Evolutionary conservation across 176 grass and related monocot species (phyloP).

Genomic region (Calamus simplicifolius): DNA sequence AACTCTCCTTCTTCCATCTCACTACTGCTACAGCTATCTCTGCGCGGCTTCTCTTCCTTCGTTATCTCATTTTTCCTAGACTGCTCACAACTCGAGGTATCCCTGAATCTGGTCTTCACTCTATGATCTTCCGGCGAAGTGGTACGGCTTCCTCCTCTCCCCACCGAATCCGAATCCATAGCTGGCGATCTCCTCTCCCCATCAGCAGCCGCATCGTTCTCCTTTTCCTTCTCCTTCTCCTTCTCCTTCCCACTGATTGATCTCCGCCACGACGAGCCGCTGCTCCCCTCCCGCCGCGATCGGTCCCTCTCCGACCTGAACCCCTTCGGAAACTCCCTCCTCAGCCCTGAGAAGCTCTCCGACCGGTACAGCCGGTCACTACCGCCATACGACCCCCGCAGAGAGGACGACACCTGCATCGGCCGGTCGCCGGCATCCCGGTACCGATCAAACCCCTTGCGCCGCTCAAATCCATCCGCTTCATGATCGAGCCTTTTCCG

Average conservation of each 20-base stretch:
- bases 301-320: conserved; percentile 82
- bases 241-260: conserved; percentile 29
- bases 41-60: conserved; percentile 32
- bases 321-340: conserved; percentile 74
- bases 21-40: conserved; percentile 18
- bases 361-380: conserved; percentile 42
- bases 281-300: conserved; percentile 39
- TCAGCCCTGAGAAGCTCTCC: conserved; percentile 75
- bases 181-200: conserved; percentile 29
- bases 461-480: conserved; percentile 38
- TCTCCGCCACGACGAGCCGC: conserved; percentile 44
- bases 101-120: conserved; percentile 9
- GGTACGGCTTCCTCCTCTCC: conserved; percentile 26
- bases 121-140: conserved; percentile 2
- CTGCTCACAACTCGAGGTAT: conserved; percentile 22
- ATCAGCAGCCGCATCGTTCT: conserved; percentile 16
- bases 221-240: conserved; percentile 22
- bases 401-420: conserved; percentile 29
- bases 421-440: conserved; percentile 21
- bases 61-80: conserved; percentile 28
- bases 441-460: conserved; percentile 43
- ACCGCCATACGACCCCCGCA: conserved; percentile 28
- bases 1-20: conserved; percentile 98
- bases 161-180: conserved; percentile 19
- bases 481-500: conserved; percentile 33